Conservation (phyloP, 1,284 basidiomycete species). For the Ganoderma resinaceum region DNA sequence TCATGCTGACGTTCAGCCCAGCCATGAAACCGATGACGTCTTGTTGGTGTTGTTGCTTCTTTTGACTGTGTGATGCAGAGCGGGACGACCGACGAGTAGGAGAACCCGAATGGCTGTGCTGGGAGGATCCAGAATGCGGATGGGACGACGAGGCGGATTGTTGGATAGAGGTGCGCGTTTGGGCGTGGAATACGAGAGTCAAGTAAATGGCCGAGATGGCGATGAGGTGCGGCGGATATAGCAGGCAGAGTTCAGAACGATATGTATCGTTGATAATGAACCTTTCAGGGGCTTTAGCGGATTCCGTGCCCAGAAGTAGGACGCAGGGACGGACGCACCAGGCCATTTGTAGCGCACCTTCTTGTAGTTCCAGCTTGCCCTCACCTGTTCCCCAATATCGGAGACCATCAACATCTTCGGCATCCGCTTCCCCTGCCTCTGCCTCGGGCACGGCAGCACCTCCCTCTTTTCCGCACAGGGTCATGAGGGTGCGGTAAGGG, state of each 20-base stretch:
- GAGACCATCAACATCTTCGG: slow-evolving; percentile 64
- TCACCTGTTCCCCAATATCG: slow-evolving; percentile 81
- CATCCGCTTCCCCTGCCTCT: slow-evolving; percentile 71
- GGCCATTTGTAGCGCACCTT: slow-evolving; percentile 75
- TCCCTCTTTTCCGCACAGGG: slow-evolving; percentile 71
- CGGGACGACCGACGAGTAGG: slow-evolving; percentile 60
- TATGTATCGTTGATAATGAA: slow-evolving; percentile 98
- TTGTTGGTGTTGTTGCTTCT: slow-evolving; percentile 57
- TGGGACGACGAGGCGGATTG: slow-evolving; percentile 46
- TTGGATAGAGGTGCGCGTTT: slow-evolving; percentile 52
- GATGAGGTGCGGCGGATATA: slow-evolving; percentile 94
- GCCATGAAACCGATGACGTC: slow-evolving; percentile 87
- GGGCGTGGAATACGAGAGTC: slow-evolving; percentile 73
- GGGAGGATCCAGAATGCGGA: slow-evolving; percentile 55
- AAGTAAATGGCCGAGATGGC: slow-evolving; percentile 93
- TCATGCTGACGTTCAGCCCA: slow-evolving; percentile 84
- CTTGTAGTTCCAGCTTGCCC: slow-evolving; percentile 69
- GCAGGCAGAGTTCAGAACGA: slow-evolving; percentile 87
- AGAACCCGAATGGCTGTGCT: slow-evolving; percentile 20
- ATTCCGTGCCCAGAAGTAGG: not conserved
- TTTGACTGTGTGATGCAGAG: slow-evolving; percentile 42
- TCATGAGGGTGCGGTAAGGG: slow-evolving; percentile 88
- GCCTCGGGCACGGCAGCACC: slow-evolving; percentile 47
- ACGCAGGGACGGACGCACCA: slow-evolving; percentile 54
- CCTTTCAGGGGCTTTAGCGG: slow-evolving; percentile 52